Evolutionary conservation across 1,284 basidiomycete genomes (phyloP).

Genomic region (Sporisorium reilianum): DNA sequence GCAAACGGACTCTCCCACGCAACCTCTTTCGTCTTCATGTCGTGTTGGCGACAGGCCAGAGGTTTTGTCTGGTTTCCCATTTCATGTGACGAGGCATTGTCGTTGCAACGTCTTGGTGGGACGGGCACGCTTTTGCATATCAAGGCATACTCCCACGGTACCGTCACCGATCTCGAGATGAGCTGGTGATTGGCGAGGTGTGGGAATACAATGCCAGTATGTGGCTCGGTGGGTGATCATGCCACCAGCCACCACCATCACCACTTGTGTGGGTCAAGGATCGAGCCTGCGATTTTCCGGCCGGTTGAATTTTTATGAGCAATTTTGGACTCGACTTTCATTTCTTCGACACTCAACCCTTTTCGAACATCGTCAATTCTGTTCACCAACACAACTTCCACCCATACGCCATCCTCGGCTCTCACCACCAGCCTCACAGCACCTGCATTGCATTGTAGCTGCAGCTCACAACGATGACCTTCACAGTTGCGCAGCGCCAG

Average conservation of each 20-base stretch:
- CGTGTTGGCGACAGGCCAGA: conserved; percentile 21
- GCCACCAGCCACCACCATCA: not conserved
- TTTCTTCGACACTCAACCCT: conserved; percentile 15
- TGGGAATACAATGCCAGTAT: not conserved
- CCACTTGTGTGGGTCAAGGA: not conserved
- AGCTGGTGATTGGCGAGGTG: not conserved
- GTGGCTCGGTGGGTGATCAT: not conserved
- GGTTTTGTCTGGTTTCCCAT: not conserved
- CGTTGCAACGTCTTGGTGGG: conserved; percentile 6
- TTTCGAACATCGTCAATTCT: not conserved
- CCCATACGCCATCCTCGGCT: not conserved
- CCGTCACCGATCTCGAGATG: not conserved
- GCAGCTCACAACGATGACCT: conserved; percentile 27
- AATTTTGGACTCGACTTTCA: conserved; percentile 3
- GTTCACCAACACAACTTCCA: conserved; percentile 2
- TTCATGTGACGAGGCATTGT: conserved; percentile 10
- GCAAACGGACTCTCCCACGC: conserved; percentile 5
- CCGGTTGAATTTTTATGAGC: conserved; percentile 13
- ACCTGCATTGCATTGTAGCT: too few species aligned
- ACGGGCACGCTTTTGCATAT: not conserved
- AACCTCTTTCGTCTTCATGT: conserved; percentile 8
- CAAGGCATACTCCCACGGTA: not conserved
- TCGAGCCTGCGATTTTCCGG: not conserved
- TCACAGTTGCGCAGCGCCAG: conserved; percentile 56
- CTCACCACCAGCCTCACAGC: conserved; percentile 3